Base-by-base conservation (phyloP, 2,329 filamentous ascomycete species). In the Colletotrichum gloeosporioides region DNA sequence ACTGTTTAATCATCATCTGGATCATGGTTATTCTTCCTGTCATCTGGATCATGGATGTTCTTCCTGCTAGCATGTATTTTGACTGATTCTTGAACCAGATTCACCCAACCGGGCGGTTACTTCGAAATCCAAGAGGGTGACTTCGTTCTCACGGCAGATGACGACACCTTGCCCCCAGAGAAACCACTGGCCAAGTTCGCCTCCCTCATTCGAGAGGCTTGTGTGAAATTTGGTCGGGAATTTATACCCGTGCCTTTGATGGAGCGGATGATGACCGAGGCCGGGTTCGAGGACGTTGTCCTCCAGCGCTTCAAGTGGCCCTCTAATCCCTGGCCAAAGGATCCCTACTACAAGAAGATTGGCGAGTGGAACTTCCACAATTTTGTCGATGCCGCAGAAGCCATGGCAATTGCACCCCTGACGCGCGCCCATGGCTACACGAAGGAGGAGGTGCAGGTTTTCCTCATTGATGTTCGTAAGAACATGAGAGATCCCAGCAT, bases 51-150 rank as follows among this genome's bases (percentile, higher is more conserved):
- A 22, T 22, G 22, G 22, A 22, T 22, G 22, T 22, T 22, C 22
- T 22, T 22, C 22, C 22, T 22, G 22, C 22, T 22, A 22, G 22
- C 22, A 22, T 22, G 22, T 22, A 22, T 22, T 22, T 2, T 22
- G 22, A 22, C 22, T 22, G 22, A 22, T 22, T 22, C 22, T 22
- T 22, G 22, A 22, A 22, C 22, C 22, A 63, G 62, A 84, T 92
- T 74, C 82, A 83, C 61, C 88, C 88, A 71, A 80, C 88, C 91
- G 0, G 91, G 90, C 13, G 90, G 87, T 4, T 82, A 80, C 69
- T 80, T 87, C 31, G 87, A 89, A 76, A 79, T 86, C 3, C 84
- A 87, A 25, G 88, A 90, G 39, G 83, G 86, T 4, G 81, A 84
- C 27, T 83, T 86, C 10, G 80, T 82, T 1, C 79, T 84, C 0